Base-by-base conservation (phyloP, 192 early-diverging fungal species). In the Powellomyces hirtus region DNA sequence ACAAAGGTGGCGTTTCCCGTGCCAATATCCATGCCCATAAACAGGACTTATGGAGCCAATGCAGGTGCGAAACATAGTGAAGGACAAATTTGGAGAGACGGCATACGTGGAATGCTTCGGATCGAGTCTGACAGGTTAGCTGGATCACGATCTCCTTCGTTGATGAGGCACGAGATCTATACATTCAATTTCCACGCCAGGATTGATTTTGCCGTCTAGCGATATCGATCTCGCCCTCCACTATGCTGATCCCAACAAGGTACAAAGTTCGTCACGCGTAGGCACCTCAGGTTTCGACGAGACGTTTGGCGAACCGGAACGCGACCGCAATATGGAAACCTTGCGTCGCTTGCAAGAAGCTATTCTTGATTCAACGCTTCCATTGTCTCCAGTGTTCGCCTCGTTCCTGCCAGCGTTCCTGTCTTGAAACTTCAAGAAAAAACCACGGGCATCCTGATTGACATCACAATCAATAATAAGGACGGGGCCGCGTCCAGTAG, bases 191-290 rank as follows among this genome's bases (percentile, higher is more conserved):
- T 24, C 13, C 24, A n/a, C 11, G 6, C n/a, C 5, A 60, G 59
- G 36, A 13, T 37, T 60, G 1, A 3, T 60, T 11, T 37, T 60
- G 16, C 20, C 59, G 2, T 2, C 22, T 16, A 60, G 59, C 59
- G 59, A 60, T 27, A 33, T 60, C 34, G 59, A 60, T 22, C 4
- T 60, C 2, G 59, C 29, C 16, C 13, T 60, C 24, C 35, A 60
- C 59, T 3, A 5, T 33, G 27, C 24, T 3, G 27, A 27, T 3
- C 10, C 40, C 40, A 42, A 42, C 40, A 13, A 42, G 40, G 40
- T n/a, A n/a, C n/a, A n/a, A n/a, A n/a, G n/a, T n/a, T n/a, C n/a
- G n/a, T n/a, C n/a, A n/a, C n/a, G n/a, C n/a, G n/a, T n/a, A n/a
- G n/a, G n/a, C n/a, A 53, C 51, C 10, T 8, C 51, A 8, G 59